Base-by-base conservation (phyloP, 1,284 basidiomycete species). In the Ceratobasidium sp. region DNA sequence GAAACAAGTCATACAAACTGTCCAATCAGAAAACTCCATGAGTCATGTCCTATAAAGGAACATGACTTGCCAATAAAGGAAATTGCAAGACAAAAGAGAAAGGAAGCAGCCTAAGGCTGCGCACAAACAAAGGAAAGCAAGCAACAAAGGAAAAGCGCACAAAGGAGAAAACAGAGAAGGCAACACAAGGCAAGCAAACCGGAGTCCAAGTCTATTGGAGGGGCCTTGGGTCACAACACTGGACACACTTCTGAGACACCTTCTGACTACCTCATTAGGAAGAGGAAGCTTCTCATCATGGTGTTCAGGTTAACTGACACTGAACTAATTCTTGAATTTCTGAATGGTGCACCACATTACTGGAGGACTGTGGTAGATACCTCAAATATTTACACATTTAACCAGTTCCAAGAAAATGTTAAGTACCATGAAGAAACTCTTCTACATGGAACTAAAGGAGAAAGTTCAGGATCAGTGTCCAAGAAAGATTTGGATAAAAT, bases 211-310 rank as follows among this genome's bases (percentile, higher is more conserved):
- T n/a, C n/a, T n/a, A n/a, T n/a, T n/a, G n/a, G n/a, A n/a, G n/a
- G n/a, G n/a, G n/a, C n/a, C n/a, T n/a, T n/a, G n/a, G n/a, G n/a
- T n/a, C n/a, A n/a, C n/a, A n/a, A n/a, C n/a, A n/a, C n/a, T n/a
- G n/a, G n/a, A n/a, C n/a, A n/a, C n/a, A n/a, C n/a, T n/a, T 7
- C 43, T 22, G 43, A 62, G 22, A 22, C 29, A 5, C 58, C 58
- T 25, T 20, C 43, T 13, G 32, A 50, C 8, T 62, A 62, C 22
- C n/a, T 62, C 29, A 25, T 62, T 10, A 20, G 43, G 43, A 62
- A 62, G 58, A 62, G 25, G 22, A 12, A 34, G 31, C 4, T 47
- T 22, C 29, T 62, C 31, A 62, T 43, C 3, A 27, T 62, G 22
- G 35, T 55, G 8, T n/a, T 34, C 7, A 12, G 5, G 5, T 35